Evolutionary conservation across 2,329 filamentous ascomycete genomes (phyloP).

Genomic region (Cordyceps javanica): DNA sequence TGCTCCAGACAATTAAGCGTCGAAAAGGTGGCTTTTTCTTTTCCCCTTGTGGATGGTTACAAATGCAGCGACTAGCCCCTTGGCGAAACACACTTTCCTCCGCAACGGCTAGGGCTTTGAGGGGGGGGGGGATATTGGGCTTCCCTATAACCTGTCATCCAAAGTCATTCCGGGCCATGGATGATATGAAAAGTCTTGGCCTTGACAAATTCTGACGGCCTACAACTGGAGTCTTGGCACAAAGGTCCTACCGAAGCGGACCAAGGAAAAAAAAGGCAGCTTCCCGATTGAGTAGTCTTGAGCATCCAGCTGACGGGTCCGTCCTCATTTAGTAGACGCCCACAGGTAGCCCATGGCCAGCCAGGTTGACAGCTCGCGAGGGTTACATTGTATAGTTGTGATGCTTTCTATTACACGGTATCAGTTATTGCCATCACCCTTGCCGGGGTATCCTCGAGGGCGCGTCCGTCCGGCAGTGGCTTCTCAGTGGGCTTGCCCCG

Average conservation of each 20-base stretch:
- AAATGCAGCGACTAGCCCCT: not conserved
- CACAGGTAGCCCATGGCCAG: not conserved
- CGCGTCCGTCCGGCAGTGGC: not conserved
- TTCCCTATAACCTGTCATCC: not conserved
- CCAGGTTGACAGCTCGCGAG: not conserved
- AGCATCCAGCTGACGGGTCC: not conserved
- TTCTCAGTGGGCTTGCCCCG: not conserved
- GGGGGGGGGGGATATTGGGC: too few relatives aligned
- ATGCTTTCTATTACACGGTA: not conserved
- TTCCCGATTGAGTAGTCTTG: slow-evolving; percentile 6
- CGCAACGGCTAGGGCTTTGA: not conserved
- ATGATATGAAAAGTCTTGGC: too few relatives aligned
- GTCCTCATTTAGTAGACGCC: not conserved
- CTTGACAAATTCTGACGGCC: too few relatives aligned
- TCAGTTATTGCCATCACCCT: not conserved
- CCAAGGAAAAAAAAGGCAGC: not conserved
- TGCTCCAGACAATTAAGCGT: not conserved
- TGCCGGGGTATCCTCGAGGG: not conserved
- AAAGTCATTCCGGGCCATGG: not conserved
- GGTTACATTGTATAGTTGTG: not conserved
- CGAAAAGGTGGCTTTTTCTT: not conserved
- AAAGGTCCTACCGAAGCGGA: not conserved
- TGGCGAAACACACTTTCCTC: not conserved
- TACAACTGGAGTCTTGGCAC: not conserved
- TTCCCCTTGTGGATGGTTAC: slow-evolving; percentile 4